Evolutionary conservation across 805 yeast species (phyloP).

Genomic region (Kazachstania kunashirensis): DNA sequence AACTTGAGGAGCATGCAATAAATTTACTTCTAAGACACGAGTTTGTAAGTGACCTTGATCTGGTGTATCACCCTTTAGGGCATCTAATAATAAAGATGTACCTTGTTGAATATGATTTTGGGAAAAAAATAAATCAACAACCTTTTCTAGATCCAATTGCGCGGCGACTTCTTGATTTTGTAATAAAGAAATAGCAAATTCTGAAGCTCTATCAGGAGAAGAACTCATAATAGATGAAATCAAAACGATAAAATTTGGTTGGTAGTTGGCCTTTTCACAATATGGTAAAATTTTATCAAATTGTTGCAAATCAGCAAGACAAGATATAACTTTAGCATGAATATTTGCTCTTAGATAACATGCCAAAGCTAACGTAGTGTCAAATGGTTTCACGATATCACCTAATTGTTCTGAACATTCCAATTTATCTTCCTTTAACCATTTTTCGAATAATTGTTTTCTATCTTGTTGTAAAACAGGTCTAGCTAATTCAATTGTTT

Average conservation of each 20-base stretch:
- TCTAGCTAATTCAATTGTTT: slow-evolving; percentile 87
- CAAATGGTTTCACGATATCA: slow-evolving; percentile 85
- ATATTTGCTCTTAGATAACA: slow-evolving; percentile 77
- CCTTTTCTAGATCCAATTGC: slow-evolving; percentile 67
- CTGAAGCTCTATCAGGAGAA: slow-evolving; percentile 97
- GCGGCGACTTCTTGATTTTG: slow-evolving; percentile 49
- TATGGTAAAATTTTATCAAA: slow-evolving; percentile 92
- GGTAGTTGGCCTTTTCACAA: slow-evolving; percentile 78
- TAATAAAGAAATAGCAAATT: slow-evolving; percentile 82
- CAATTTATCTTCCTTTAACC: slow-evolving; percentile 91
- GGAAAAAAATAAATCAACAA: slow-evolving; percentile 88
- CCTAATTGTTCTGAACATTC: slow-evolving; percentile 96
- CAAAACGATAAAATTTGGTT: slow-evolving; percentile 82
- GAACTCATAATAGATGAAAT: slow-evolving; percentile 84
- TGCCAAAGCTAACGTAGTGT: slow-evolving; percentile 76
- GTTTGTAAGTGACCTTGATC: slow-evolving; percentile 95
- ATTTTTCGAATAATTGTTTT: slow-evolving; percentile 86
- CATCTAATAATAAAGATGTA: slow-evolving; percentile 92
- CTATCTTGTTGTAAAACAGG: slow-evolving; percentile 95
- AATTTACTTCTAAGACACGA: slow-evolving; percentile 81
- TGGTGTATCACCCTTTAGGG: slow-evolving; percentile 86
- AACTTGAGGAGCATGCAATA: slow-evolving; percentile 96
- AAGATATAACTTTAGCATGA: slow-evolving; percentile 82
- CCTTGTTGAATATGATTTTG: slow-evolving; percentile 96
- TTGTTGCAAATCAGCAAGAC: slow-evolving; percentile 91